Evolutionary conservation across 139 green algal genomes (phyloP), one percentile per base, ranked within the genome.

Genomic region (Spirogloea muscicola): DNA sequence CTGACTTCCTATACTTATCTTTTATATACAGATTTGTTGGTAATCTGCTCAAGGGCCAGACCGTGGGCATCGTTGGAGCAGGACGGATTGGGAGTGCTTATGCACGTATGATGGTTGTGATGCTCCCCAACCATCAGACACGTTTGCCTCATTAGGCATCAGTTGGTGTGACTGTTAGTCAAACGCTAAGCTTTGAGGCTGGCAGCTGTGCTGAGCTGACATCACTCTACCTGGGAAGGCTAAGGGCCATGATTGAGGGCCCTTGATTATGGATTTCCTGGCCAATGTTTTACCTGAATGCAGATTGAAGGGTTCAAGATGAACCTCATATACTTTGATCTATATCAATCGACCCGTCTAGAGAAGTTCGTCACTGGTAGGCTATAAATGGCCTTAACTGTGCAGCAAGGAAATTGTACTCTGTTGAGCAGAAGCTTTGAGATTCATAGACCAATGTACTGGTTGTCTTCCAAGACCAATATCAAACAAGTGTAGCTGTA

Each of bases 281-380:
- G 43, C 10, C 43, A 51, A 51, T 25, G 10, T 51, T 51, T 51
- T 51, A 13, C 43, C 10, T 51, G 43, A 13, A 25, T 76, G 29
- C 58, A 81, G 73, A 49, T 81, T 27, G 94, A 98, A 80, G 94
- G 94, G 0, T 95, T 98, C 91, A 98, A 98, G 82, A 97, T 96
- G 89, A 87, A 98, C 87, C 69, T 98, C 7, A 82, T 98, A 3
- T 98, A 98, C 84, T 97, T 89, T 68, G 93, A 98, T 80, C 89
- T 91, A 31, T 96, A 96, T 87, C 93, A 86, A 86, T 44, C 43
- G 7, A 86, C 57, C 37, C 52, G 73, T 25, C 75, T 92, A 42
- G 85, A 92, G 83, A 64, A 84, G 48, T 92, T 88, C 62, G 67
- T 91, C 49, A 82, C 69, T 44, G 84, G 41, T 77, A 27, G 9